Evolutionary conservation across 2,329 filamentous ascomycete genomes (phyloP), one percentile per base, ranked within the genome.

Genomic region (Cryphonectria naterciae): DNA sequence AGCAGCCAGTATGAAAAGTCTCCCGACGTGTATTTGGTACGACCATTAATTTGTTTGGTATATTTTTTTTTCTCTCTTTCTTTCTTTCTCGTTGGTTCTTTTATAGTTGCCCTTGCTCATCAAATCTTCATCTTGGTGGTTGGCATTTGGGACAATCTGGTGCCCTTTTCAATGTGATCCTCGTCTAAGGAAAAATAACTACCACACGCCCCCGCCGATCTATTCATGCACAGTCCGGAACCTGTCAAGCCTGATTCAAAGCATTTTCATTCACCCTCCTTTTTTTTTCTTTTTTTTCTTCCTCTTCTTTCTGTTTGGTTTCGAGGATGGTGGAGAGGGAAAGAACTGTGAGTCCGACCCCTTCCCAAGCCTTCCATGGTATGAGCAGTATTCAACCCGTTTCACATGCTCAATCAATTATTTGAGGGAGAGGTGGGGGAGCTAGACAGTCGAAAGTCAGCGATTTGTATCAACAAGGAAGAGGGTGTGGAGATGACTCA

Each of bases 371-470:
- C 73, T 77, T 78, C 46, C 65, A 35, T 65, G 64, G 66, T 69
- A 66, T 72, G 46, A 68, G 73, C 66, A 61, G 70, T 73, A 71
- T 73, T 66, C 69, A 73, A 70, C 46, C 43, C 60, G 56, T 60
- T 25, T 67, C 49, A 56, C 10, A 13, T 15, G 62, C 43, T 58
- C 67, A 66, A 63, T 77, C 74, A 81, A 66, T 82, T 79, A 73
- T 81, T 80, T 46, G 76, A 77, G 28, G 81, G 81, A 60, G 81
- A 82, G 46, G 80, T 81, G 37, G 81, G 81, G 6, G 80, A 82
- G 76, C 79, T 81, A 52, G 25, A 39, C 5, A 35, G n/a, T 15
- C 25, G 1, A 65, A 65, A 43, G 54, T 74, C 66, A 71, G 71
- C 35, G 35, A 39, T 13, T 8, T 41, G 25, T n/a, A 17, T 32